Evolutionary conservation across 495 filamentous ascomycete genomes (phyloP).

Genomic region (Lophium mytilinum): DNA sequence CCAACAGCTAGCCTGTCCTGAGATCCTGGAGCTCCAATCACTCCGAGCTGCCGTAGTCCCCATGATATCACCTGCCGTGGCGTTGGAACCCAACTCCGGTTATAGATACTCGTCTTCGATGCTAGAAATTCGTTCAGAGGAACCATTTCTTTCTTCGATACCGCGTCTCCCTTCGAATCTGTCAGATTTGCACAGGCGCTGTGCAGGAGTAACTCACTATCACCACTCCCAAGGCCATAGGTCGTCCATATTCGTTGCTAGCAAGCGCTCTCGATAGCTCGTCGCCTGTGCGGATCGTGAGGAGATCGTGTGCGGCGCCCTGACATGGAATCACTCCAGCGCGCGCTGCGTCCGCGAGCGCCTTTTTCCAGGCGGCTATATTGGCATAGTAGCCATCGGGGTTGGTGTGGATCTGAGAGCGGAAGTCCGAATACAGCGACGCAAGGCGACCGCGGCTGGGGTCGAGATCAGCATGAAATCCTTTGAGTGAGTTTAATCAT

Average conservation of each 20-base stretch:
- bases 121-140: conserved; percentile 55
- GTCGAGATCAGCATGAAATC: not conserved
- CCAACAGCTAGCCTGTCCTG: conserved; percentile 42
- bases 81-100: conserved; percentile 41
- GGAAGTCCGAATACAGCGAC: conserved; percentile 92
- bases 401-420: conserved; percentile 66
- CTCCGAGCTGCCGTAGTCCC: conserved; percentile 63
- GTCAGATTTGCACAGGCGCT: not conserved
- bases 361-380: conserved; percentile 71
- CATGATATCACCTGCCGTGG: conserved; percentile 63
- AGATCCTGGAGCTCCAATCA: conserved; percentile 45
- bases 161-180: conserved; percentile 51
- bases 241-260: conserved; percentile 69
- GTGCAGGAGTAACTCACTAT: conserved; percentile 42
- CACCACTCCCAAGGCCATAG: conserved; percentile 72
- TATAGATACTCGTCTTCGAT: conserved; percentile 55
- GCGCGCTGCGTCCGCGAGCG: conserved; percentile 56
- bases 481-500: conserved; percentile 1
- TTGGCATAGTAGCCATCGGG: conserved; percentile 88
- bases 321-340: conserved; percentile 54
- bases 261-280: conserved; percentile 63
- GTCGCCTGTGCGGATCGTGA: conserved; percentile 62
- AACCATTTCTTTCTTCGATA: conserved; percentile 59
- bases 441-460: conserved; percentile 66
- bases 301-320: conserved; percentile 36